Conservation (phyloP, 1,284 basidiomycete species). For the Cryptococcus floricola region DNA sequence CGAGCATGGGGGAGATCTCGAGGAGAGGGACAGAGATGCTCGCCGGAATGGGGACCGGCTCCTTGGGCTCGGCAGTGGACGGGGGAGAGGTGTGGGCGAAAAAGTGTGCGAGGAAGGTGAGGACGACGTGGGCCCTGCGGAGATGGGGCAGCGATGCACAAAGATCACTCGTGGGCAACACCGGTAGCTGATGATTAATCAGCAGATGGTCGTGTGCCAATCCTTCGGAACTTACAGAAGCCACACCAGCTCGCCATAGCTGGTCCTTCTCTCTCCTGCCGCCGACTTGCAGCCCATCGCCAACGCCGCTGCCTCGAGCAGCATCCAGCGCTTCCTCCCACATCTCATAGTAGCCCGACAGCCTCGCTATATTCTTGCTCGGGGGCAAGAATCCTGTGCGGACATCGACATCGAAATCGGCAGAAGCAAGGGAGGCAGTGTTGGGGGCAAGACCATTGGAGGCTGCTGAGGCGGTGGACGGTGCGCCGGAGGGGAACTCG, state of each 20-base stretch:
- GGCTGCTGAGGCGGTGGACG: conserved; percentile 39
- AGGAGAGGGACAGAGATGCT: conserved; percentile 63
- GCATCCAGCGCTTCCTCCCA: conserved; percentile 62
- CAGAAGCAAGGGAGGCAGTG: conserved; percentile 79
- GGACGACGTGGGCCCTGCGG: conserved; percentile 77
- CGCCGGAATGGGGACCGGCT: conserved; percentile 16
- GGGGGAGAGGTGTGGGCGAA: conserved; percentile 64
- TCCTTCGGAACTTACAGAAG: conserved; percentile 53
- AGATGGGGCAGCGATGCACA: conserved; percentile 62
- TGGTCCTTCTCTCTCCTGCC: conserved; percentile 52
- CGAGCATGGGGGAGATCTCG: conserved; percentile 68
- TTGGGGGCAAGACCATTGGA: conserved; percentile 54
- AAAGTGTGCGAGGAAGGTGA: conserved; percentile 81
- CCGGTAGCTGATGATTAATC: conserved; percentile 58
- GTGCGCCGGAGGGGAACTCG: conserved; percentile 27
- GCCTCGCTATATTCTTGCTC: conserved; percentile 62
- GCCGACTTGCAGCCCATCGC: conserved; percentile 57
- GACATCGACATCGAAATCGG: conserved; percentile 93
- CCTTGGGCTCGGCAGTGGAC: conserved; percentile 37
- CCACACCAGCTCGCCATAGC: conserved; percentile 63
- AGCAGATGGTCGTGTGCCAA: neutral
- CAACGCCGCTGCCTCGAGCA: conserved; percentile 52
- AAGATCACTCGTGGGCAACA: conserved; percentile 56
- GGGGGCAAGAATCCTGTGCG: conserved; percentile 89
- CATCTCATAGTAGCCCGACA: conserved; percentile 60